Evolutionary conservation across 495 filamentous ascomycete species (phyloP).

Genomic region (Achaetomiella virescens): DNA sequence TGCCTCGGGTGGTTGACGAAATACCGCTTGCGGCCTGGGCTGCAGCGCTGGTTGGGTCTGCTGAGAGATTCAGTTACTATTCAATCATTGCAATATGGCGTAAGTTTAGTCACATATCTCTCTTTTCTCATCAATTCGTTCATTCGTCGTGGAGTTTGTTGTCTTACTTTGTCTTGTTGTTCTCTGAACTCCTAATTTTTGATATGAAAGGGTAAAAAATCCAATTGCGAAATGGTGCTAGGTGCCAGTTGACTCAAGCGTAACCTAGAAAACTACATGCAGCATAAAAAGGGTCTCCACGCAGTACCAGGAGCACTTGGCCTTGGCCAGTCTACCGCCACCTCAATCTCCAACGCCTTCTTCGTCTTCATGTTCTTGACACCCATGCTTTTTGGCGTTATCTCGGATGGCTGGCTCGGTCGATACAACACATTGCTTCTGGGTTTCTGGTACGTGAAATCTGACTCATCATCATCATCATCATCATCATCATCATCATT

Average conservation of each 20-base stretch:
- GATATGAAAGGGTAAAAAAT: too few relatives aligned
- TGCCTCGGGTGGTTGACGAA: constrained; percentile 17
- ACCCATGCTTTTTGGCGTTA: constrained; percentile 25
- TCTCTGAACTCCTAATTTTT: too few relatives aligned
- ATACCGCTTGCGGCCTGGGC: constrained; percentile 21
- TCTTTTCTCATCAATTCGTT: too few relatives aligned
- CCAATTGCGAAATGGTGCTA: too few relatives aligned
- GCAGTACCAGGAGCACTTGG: constrained; percentile 34
- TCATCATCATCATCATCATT: too few relatives aligned
- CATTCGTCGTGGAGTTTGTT: too few relatives aligned
- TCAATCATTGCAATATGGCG: constrained; percentile 21
- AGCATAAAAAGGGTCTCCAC: constrained; percentile 12
- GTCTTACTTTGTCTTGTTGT: too few relatives aligned
- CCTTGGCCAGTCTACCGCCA: constrained; percentile 38
- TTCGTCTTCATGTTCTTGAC: constrained; percentile 39
- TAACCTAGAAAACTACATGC: constrained; percentile 25
- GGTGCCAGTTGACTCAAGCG: background rate
- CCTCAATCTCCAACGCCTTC: constrained; percentile 48
- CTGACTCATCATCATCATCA: background rate
- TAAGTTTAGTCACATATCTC: background rate
- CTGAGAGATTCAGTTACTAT: constrained; percentile 23
- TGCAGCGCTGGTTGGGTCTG: constrained; percentile 15
- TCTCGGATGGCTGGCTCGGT: constrained; percentile 29
- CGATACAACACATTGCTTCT: constrained; percentile 24
- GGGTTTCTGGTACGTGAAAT: constrained; percentile 21